phyloP scores from a whole-genome alignment of 345 rosid species.

The Hibiscus tridactylites region DNA sequence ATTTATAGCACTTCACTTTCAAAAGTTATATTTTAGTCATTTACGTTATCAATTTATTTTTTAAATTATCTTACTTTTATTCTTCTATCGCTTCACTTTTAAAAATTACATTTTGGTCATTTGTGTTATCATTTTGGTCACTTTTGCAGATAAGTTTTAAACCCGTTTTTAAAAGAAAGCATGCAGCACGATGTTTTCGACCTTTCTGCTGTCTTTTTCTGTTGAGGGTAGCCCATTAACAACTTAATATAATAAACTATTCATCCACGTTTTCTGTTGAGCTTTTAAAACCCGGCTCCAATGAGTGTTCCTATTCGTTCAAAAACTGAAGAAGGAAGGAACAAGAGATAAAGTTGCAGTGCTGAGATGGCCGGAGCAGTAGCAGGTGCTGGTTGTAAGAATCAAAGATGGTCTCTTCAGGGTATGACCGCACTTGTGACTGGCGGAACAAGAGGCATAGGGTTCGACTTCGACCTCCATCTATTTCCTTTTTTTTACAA shows the following conservation, averaged over 20 bases:
- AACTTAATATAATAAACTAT: neutral
- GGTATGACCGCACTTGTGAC: conserved; percentile 43
- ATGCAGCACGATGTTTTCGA: neutral
- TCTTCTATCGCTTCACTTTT: no score
- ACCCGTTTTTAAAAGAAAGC: neutral
- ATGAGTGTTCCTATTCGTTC: neutral
- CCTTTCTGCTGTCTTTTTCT: neutral
- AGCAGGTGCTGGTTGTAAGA: neutral
- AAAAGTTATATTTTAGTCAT: no score
- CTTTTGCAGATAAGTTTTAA: no score
- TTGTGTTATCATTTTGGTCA: no score
- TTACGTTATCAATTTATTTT: no score
- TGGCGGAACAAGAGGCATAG: conserved; percentile 32
- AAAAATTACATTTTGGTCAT: no score
- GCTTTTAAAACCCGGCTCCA: neutral
- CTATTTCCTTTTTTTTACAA: neutral
- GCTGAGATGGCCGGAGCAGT: conserved; percentile 2
- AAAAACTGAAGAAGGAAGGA: neutral
- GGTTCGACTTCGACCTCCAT: conserved; percentile 15
- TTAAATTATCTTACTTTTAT: no score
- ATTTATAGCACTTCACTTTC: no score
- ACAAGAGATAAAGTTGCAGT: neutral
- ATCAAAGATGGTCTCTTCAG: conserved; percentile 37
- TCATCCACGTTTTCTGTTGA: neutral
- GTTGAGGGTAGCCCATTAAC: neutral